Conservation (phyloP, 1,284 basidiomycete species). For the Somion occarium region DNA sequence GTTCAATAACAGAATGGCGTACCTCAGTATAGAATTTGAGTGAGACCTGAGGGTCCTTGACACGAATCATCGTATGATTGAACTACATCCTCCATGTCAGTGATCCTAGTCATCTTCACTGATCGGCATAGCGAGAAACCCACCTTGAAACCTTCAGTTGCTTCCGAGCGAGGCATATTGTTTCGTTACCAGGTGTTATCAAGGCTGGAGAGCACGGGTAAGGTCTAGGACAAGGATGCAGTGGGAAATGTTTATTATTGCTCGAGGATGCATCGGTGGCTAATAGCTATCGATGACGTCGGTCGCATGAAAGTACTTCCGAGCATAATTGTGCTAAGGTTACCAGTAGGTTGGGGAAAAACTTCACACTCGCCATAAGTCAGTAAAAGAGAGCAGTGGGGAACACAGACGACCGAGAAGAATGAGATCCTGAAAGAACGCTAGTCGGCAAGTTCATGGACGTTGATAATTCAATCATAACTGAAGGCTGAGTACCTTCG, state of each 20-base stretch:
- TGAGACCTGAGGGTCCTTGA: slow-evolving; percentile 84
- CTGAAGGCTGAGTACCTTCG: no score
- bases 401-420: no score
- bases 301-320: background rate
- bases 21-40: slow-evolving; percentile 74
- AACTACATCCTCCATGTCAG: slow-evolving; percentile 41
- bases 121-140: no score
- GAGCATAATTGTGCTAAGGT: no score
- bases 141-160: background rate
- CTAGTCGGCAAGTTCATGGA: no score
- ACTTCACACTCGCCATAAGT: no score
- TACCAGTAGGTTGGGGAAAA: no score
- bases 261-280: background rate
- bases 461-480: no score
- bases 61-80: slow-evolving; percentile 88
- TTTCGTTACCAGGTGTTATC: background rate
- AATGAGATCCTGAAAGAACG: no score
- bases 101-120: background rate
- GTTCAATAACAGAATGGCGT: no score
- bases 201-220: background rate
- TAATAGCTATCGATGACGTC: background rate
- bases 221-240: background rate
- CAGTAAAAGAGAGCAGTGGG: no score
- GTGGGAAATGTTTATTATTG: background rate
- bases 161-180: slow-evolving; percentile 1